Evolutionary conservation across 2,329 filamentous ascomycete genomes (phyloP).

Genomic region (Exutisphaerella laricina): DNA sequence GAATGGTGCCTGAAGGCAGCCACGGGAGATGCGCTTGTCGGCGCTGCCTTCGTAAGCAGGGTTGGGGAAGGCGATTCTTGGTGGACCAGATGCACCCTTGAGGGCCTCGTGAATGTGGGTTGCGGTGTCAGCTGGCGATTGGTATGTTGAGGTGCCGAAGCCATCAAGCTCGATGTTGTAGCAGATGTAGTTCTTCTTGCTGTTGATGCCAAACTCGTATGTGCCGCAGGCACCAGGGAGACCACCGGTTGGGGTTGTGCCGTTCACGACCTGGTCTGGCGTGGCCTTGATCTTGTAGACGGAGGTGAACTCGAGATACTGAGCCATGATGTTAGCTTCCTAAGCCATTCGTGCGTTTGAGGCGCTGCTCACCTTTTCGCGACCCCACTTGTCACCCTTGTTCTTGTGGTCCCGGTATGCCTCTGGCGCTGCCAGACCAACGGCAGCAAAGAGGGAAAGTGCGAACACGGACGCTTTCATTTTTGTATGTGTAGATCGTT

Average conservation of each 20-base stretch:
- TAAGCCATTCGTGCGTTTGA: not conserved
- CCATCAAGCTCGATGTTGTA: constrained; percentile 48
- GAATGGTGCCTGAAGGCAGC: constrained; percentile 43
- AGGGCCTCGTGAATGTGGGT: constrained; percentile 52
- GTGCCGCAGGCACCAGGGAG: constrained; percentile 40
- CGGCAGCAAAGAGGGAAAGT: constrained; percentile 15
- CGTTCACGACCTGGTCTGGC: constrained; percentile 47
- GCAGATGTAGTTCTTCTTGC: constrained; percentile 41
- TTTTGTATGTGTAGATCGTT: constrained; percentile 13
- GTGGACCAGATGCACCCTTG: constrained; percentile 46
- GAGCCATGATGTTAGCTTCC: not conserved
- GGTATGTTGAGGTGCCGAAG: constrained; percentile 47
- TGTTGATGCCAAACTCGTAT: constrained; percentile 52
- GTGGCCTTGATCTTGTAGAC: constrained; percentile 46
- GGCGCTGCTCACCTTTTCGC: not conserved
- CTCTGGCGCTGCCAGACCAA: constrained; percentile 18
- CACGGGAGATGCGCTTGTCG: constrained; percentile 32
- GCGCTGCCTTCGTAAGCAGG: constrained; percentile 25
- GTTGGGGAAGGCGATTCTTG: constrained; percentile 50
- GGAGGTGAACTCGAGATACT: constrained; percentile 41
- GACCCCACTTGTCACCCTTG: constrained; percentile 7
- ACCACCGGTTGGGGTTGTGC: constrained; percentile 30
- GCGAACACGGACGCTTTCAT: constrained; percentile 20
- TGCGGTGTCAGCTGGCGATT: constrained; percentile 47
- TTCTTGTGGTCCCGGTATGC: constrained; percentile 5